Conservation (phyloP, 768 basidiomycete species). For the Lepiota venenata region DNA sequence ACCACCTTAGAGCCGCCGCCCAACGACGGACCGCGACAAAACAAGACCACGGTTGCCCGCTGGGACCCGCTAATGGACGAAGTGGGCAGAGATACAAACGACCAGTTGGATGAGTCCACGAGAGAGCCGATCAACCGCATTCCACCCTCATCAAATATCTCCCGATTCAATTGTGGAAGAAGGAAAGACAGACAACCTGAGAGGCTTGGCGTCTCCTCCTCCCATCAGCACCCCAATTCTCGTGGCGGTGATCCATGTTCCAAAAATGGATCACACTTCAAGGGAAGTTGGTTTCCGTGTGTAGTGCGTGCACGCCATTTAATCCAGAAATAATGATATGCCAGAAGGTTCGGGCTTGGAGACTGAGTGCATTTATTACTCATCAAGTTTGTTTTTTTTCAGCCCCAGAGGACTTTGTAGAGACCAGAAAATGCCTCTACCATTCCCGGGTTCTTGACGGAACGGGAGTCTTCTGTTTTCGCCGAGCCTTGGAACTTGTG, state of each 20-base stretch:
- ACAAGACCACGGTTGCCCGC: not conserved
- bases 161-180: too few relatives aligned
- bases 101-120: not conserved
- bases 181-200: too few relatives aligned
- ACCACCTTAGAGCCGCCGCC: too few relatives aligned
- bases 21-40: not conserved
- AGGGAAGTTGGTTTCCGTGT: not conserved
- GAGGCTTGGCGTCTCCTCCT: not conserved
- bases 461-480: too few relatives aligned
- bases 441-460: too few relatives aligned
- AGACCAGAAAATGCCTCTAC: too few relatives aligned
- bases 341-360: too few relatives aligned
- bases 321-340: too few relatives aligned
- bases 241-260: conserved; percentile 6
- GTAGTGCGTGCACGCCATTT: not conserved
- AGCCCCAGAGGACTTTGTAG: too few relatives aligned
- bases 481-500: not conserved
- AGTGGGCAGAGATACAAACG: not conserved
- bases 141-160: not conserved
- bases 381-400: too few relatives aligned
- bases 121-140: conserved; percentile 6
- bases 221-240: conserved; percentile 13
- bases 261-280: conserved; percentile 2
- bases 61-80: not conserved
- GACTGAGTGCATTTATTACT: too few relatives aligned